A percentile compares a stretch with the other conserved stretches of the same genome.
Conservation (phyloP, 768 basidiomycete species). For the Mycena chlorophos region DNA sequence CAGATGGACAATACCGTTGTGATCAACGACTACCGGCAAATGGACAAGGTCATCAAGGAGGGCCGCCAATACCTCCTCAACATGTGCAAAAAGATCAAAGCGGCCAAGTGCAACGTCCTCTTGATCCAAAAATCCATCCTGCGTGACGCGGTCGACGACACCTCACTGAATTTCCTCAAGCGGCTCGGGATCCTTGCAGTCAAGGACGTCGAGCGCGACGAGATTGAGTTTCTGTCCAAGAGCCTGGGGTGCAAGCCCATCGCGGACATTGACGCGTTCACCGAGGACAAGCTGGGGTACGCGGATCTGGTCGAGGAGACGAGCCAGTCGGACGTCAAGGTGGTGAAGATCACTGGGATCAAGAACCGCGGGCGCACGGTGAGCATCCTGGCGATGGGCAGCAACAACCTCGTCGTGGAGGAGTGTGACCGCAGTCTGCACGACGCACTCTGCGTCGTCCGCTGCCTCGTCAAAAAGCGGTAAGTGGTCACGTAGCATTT, state of each 20-base stretch:
- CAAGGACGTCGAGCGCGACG: constrained; percentile 97
- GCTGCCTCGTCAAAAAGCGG: constrained; percentile 98
- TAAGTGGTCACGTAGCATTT: constrained; percentile 35
- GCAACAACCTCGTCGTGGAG: constrained; percentile 90
- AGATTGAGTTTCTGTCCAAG: constrained; percentile 95
- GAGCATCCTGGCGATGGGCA: constrained; percentile 92
- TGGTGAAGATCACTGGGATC: constrained; percentile 92
- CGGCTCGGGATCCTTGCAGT: constrained; percentile 94
- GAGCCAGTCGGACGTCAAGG: constrained; percentile 78
- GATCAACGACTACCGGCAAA: constrained; percentile 98
- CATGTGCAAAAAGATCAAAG: constrained; percentile 99
- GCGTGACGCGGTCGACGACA: constrained; percentile 98
- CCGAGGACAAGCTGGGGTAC: constrained; percentile 95
- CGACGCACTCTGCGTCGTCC: constrained; percentile 97
- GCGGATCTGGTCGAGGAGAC: constrained; percentile 95
- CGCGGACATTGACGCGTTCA: constrained; percentile 96
- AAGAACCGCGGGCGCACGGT: constrained; percentile 95
- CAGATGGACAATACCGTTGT: constrained; percentile 99
- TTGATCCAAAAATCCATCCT: constrained; percentile 99
- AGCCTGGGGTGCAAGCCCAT: constrained; percentile 94
- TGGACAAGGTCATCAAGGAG: constrained; percentile 99
- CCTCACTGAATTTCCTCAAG: constrained; percentile 95
- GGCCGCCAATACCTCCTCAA: constrained; percentile 97
- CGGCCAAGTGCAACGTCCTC: constrained; percentile 98
- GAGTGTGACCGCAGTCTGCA: constrained; percentile 97